Base-by-base conservation (phyloP, 2,329 filamentous ascomycete species). In the Pseudogymnoascus destructans region DNA sequence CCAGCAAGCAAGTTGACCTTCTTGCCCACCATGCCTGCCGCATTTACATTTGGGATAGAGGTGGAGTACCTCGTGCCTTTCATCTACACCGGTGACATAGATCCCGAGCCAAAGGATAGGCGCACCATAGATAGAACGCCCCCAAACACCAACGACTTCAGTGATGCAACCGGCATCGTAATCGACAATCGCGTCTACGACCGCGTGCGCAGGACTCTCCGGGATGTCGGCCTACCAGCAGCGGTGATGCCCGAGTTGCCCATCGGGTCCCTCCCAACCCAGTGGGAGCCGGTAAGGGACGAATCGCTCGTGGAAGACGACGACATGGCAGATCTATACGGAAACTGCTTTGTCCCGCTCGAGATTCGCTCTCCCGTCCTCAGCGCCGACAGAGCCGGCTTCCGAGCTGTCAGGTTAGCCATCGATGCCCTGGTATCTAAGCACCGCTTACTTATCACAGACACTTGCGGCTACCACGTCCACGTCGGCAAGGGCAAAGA, bases 401-500 rank as follows among this genome's bases (percentile, higher is more conserved):
- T 30, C 25, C 46, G 46, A n/a, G 35, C 60, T 1, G 33, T 64
- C 10, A 23, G 55, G 13, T 11, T 19, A 0, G 58, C 60, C 0
- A 60, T 59, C 23, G 13, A 36, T 1, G 5, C 63, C 2, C 8
- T 67, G 6, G 27, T 35, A 6, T 33, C 35, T 1, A 63, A 27
- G 1, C 65, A 65, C 52, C 58, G 64, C 5, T 35, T 69, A 10
- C 54, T 64, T 21, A 46, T 58, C 35, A 68, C 69, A 55, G 25
- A 59, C 1, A 60, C 55, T 4, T 64, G 62, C 23, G 68, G 66
- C 0, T 32, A 68, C 1, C 68, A 71, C 56, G 63, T 70, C 13
- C 69, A 72, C 56, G 61, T 71, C 27, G 67, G 68, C 6, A 63
- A 67, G 27, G 63, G 61, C 1, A 40, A 27, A 23, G 32, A 59